Evolutionary conservation across 768 basidiomycete genomes (phyloP).

Genomic region (Candolleomyces efflorescens): DNA sequence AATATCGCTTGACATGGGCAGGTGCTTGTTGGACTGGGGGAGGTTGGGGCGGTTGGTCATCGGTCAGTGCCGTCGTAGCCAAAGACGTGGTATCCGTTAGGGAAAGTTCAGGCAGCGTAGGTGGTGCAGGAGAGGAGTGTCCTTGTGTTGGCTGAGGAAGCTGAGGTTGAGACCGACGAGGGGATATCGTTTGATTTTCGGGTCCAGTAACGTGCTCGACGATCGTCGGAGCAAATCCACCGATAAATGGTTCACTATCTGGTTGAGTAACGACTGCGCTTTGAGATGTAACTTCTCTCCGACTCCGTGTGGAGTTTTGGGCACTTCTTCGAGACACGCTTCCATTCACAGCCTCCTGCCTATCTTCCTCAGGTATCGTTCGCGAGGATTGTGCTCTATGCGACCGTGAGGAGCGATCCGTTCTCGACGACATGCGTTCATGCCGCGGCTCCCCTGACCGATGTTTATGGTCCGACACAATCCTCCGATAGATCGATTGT

Average conservation of each 20-base stretch:
- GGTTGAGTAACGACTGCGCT: slow-evolving; percentile 12
- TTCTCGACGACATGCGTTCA: slow-evolving; percentile 58
- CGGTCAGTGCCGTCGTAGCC: not conserved
- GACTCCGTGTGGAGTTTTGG: slow-evolving; percentile 22
- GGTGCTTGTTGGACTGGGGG: slow-evolving; percentile 41
- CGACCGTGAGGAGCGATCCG: slow-evolving; percentile 32
- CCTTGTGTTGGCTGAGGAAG: slow-evolving; percentile 16
- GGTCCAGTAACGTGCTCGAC: slow-evolving; percentile 20
- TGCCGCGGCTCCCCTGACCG: slow-evolving; percentile 45
- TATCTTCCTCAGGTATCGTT: slow-evolving; percentile 35
- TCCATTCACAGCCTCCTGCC: slow-evolving; percentile 28
- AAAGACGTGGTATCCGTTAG: not conserved
- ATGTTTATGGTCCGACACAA: slow-evolving; percentile 59
- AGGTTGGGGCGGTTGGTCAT: slow-evolving; percentile 15
- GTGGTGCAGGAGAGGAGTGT: not conserved
- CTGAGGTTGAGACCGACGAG: slow-evolving; percentile 11
- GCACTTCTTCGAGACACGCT: slow-evolving; percentile 31
- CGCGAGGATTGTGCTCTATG: slow-evolving; percentile 50
- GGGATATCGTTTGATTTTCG: slow-evolving; percentile 6
- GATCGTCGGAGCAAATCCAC: slow-evolving; percentile 42
- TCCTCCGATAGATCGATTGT: slow-evolving; percentile 81
- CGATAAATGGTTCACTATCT: slow-evolving; percentile 43
- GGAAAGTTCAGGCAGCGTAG: slow-evolving; percentile 6
- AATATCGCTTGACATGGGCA: slow-evolving; percentile 71
- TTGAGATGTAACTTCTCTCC: slow-evolving; percentile 22